phyloP scores from a whole-genome alignment of 768 basidiomycete genomes.

The Leccinum arenicola region DNA sequence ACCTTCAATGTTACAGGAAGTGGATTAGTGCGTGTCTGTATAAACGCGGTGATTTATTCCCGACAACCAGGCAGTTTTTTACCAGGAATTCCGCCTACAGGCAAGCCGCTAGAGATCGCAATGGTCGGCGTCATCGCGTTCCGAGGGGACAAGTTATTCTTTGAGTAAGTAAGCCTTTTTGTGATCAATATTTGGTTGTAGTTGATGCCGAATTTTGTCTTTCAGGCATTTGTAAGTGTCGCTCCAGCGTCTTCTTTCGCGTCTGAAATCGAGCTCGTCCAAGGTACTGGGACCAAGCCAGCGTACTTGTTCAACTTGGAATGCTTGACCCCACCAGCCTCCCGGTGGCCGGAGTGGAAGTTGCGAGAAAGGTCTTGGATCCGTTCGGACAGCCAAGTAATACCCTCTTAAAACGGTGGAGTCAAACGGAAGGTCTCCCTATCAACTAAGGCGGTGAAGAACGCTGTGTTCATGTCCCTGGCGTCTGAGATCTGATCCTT shows the following conservation, averaged over 20 bases:
- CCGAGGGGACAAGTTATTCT: constrained; percentile 47
- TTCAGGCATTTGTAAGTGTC: constrained; percentile 20
- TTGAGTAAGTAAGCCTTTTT: constrained; percentile 41
- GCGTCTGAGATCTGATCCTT: not conserved
- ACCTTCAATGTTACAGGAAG: constrained; percentile 30
- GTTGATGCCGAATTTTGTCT: not conserved
- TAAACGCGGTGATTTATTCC: not conserved
- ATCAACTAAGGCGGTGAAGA: constrained; percentile 17
- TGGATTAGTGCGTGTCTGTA: constrained; percentile 35
- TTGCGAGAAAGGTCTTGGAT: constrained; percentile 39
- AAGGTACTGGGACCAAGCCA: constrained; percentile 53
- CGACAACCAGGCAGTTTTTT: constrained; percentile 21
- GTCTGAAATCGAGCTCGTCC: not conserved
- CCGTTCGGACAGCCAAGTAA: constrained; percentile 42
- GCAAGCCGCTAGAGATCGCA: constrained; percentile 39
- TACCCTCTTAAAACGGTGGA: constrained; percentile 35
- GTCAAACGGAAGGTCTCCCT: constrained; percentile 35
- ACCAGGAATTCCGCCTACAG: constrained; percentile 36
- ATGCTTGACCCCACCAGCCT: constrained; percentile 32
- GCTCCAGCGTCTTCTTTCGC: not conserved
- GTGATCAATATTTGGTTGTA: not conserved
- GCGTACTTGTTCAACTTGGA: constrained; percentile 41
- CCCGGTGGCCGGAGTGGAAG: constrained; percentile 40
- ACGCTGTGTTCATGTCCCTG: not conserved
- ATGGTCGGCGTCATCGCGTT: constrained; percentile 46